Evolutionary conservation across 345 rosid genomes (phyloP), one percentile per base, ranked within the genome.

Genomic region (Schrenkiella parvula): DNA sequence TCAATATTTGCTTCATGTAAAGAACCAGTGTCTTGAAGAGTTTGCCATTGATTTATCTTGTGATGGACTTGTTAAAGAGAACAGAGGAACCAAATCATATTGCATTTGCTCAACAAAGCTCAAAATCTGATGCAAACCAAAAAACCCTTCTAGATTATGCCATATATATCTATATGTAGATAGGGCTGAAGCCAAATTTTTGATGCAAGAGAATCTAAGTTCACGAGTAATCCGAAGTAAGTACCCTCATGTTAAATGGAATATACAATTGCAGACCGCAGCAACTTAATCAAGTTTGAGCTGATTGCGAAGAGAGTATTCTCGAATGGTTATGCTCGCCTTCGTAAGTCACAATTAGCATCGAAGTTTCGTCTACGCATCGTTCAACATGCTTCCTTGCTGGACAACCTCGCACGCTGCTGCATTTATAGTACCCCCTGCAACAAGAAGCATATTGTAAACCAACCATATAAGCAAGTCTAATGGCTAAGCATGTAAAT

Each of bases 381-480:
- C 93, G 72, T 79, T 89, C 91, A 0, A 89, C 96, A 18, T 87
- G 96, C 81, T 87, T 89, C 80, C 89, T 83, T 22, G 91, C 96
- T 0, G 96, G 91, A 77, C 93, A 87, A 17, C 93, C 91, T 78
- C 91, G 72, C 29, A 87, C 44, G 23, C 82, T 86, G 73, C 96
- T 89, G 32, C 96, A 89, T 70, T 89, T 89, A 23, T 87, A 89
- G 69, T 89, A 89, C 48, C 91, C 96, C 76, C 96, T 89, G 79
- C 80, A 76, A 43, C 42, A 71, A 57, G 4, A 34, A 57, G 4
- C 26, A 35, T 17, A 31, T 55, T 17, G 10, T 17, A 57, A 22
- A 17, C 54, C 46, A 71, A 28, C 21, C 63, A 51, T 62, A 3
- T 10, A 9, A 53, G 53, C 38, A 22, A 39, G 21, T n/a, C 37